phyloP scores from a whole-genome alignment of 352 stramenopile genomes.

The Phytophthora cryptogea region DNA sequence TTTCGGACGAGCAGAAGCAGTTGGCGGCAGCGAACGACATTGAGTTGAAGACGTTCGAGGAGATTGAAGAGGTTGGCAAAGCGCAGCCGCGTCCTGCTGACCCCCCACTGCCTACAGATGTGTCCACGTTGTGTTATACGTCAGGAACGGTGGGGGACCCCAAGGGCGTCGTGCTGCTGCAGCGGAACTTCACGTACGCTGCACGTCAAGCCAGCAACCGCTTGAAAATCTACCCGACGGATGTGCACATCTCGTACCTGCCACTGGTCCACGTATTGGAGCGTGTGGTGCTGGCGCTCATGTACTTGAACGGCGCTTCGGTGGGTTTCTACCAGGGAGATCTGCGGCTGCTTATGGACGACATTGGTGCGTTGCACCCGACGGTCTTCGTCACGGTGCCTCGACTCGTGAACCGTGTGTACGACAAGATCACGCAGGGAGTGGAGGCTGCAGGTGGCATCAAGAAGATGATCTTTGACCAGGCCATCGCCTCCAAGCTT shows the following conservation, averaged over 20 bases:
- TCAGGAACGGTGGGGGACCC: constrained; percentile 94
- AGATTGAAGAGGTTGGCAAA: constrained; percentile 33
- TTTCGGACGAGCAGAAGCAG: constrained; percentile 32
- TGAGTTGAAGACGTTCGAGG: constrained; percentile 39
- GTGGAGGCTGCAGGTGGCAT: constrained; percentile 43
- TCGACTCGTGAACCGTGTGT: constrained; percentile 94
- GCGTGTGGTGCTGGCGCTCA: constrained; percentile 77
- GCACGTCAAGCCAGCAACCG: constrained; percentile 21
- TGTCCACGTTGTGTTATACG: constrained; percentile 94
- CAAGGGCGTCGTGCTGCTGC: constrained; percentile 94
- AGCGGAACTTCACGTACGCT: constrained; percentile 57
- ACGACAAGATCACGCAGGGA: constrained; percentile 91
- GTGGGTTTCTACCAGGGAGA: constrained; percentile 82
- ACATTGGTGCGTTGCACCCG: constrained; percentile 88
- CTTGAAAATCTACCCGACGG: constrained; percentile 40
- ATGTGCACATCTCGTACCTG: constrained; percentile 95
- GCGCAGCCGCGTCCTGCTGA: constrained; percentile 30
- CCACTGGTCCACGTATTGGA: constrained; percentile 97
- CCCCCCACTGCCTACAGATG: constrained; percentile 55
- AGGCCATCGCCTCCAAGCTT: constrained; percentile 46
- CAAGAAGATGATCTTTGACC: constrained; percentile 52
- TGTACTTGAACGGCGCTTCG: constrained; percentile 82
- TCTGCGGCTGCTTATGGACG: constrained; percentile 90
- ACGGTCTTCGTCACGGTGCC: constrained; percentile 93
- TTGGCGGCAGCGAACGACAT: constrained; percentile 26